A percentile compares a stretch with the other conserved stretches of the same genome.
Conservation (phyloP, 2,329 filamentous ascomycete genomes). For the Didymella pomorum region DNA sequence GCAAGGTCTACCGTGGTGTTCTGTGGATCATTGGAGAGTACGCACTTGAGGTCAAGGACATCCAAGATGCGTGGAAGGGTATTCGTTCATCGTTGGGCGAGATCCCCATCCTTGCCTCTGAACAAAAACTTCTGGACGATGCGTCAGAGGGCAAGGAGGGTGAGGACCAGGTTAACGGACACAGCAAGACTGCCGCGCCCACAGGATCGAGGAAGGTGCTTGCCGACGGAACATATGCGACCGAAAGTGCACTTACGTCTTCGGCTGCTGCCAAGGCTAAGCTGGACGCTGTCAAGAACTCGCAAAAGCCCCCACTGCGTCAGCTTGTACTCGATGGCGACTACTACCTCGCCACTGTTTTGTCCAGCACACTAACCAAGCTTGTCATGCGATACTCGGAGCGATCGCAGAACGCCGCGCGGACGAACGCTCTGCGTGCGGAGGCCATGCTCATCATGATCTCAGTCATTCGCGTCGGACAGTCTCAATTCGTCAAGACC, state of each 20-base stretch:
- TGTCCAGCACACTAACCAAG: slow-evolving; percentile 96
- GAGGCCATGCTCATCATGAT: slow-evolving; percentile 99
- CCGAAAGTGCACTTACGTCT: slow-evolving; percentile 93
- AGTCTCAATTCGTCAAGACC: slow-evolving; percentile 98
- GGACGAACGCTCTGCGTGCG: slow-evolving; percentile 91
- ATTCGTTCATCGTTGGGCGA: slow-evolving; percentile 94
- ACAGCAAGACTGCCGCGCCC: slow-evolving; percentile 74
- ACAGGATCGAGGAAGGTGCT: slow-evolving; percentile 90
- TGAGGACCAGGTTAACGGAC: slow-evolving; percentile 78
- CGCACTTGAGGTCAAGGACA: slow-evolving; percentile 90
- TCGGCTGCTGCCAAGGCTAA: slow-evolving; percentile 88
- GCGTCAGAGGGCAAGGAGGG: slow-evolving; percentile 67
- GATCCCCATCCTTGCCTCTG: slow-evolving; percentile 94
- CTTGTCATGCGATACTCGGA: slow-evolving; percentile 97
- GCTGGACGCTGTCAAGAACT: slow-evolving; percentile 94
- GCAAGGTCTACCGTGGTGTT: slow-evolving; percentile 95
- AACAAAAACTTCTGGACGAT: slow-evolving; percentile 89
- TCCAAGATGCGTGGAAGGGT: slow-evolving; percentile 94
- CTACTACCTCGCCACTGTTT: slow-evolving; percentile 92
- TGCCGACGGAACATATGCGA: slow-evolving; percentile 96
- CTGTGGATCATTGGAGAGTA: slow-evolving; percentile 99
- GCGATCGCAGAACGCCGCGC: slow-evolving; percentile 82
- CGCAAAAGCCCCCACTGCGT: slow-evolving; percentile 92
- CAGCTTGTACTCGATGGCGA: slow-evolving; percentile 94
- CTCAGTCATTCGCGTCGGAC: slow-evolving; percentile 94